phyloP scores from a whole-genome alignment of 306 rosid species.

The Sophora flavescens region DNA sequence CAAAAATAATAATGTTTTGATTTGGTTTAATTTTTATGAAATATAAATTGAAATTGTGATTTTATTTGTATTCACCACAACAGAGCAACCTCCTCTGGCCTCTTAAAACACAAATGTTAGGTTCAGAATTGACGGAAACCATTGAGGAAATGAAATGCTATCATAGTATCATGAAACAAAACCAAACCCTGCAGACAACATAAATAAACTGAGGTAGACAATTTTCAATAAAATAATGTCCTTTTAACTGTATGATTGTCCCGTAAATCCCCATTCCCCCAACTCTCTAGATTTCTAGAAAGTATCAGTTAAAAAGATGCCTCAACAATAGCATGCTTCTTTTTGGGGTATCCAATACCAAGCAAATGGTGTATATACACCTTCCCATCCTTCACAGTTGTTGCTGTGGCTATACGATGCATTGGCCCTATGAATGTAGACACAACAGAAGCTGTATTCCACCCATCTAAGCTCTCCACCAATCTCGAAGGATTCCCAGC shows the following conservation, averaged over 20 bases:
- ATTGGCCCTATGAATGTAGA: conserved; percentile 68
- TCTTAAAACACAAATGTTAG: background rate
- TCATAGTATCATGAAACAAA: background rate
- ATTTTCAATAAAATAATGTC: background rate
- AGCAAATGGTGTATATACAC: conserved; percentile 77
- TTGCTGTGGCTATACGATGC: conserved; percentile 86
- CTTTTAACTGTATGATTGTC: background rate
- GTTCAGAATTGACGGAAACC: background rate
- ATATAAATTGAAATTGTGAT: no score
- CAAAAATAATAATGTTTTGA: no score
- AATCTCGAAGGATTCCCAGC: conserved; percentile 85
- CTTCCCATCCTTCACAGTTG: conserved; percentile 86
- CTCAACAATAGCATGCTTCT: conserved; percentile 84
- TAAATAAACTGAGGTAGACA: conserved; percentile 10
- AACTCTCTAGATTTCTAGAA: background rate
- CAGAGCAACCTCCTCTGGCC: background rate
- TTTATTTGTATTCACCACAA: background rate
- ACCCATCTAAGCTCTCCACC: conserved; percentile 88
- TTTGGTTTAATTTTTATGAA: no score
- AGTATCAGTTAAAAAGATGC: conserved; percentile 62
- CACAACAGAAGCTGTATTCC: conserved; percentile 79
- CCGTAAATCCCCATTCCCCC: background rate
- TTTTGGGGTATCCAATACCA: conserved; percentile 87
- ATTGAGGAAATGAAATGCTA: background rate
- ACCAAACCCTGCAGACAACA: conserved; percentile 13